Percentiles rank a stretch among this genome's conserved stretches.
These are phyloP conservation scores for Elaeis guineensis DNA, from an alignment of 176 grass and related monocot genomes.

Conservation along the genomic window DNA sequence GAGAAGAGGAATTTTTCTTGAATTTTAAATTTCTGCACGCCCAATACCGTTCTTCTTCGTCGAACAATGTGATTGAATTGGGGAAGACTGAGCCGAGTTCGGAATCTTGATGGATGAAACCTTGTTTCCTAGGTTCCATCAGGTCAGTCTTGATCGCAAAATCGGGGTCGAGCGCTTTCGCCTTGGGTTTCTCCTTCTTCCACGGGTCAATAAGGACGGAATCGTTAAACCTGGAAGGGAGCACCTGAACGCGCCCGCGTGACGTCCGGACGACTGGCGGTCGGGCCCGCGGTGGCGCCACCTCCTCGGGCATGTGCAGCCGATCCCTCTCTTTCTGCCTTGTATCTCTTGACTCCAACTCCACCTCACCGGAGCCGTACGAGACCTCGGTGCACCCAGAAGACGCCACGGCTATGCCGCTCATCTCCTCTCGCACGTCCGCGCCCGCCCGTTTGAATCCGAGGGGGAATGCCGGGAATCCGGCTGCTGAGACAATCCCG, in stretches of 20 bases:
- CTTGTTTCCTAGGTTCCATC: constrained; percentile 18
- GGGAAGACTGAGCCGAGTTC: constrained; percentile 14
- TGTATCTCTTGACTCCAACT: constrained; percentile 1
- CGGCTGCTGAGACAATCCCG: constrained; percentile 45
- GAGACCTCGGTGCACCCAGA: constrained; percentile 7
- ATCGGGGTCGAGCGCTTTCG: constrained; percentile 20
- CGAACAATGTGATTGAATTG: constrained; percentile 30
- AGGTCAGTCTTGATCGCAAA: constrained; percentile 24
- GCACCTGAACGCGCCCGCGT: constrained; percentile 58
- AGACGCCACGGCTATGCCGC: constrained; percentile 10
- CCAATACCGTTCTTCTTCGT: constrained; percentile 40
- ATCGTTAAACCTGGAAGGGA: constrained; percentile 82
- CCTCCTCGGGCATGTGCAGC: background rate
- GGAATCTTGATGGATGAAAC: constrained; percentile 18
- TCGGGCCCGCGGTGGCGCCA: constrained; percentile 9
- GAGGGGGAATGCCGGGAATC: constrained; percentile 48
- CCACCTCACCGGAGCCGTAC: constrained; percentile 2
- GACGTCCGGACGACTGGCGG: constrained; percentile 73
- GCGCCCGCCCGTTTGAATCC: constrained; percentile 36
- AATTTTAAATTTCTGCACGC: constrained; percentile 35
- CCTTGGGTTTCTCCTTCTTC: constrained; percentile 70
- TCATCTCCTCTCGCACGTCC: constrained; percentile 17
- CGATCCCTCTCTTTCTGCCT: constrained; percentile 1
- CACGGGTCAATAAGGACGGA: constrained; percentile 82
- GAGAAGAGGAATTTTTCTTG: constrained; percentile 44